Base-by-base conservation (phyloP, 2,329 filamentous ascomycete genomes). In the Lachnellula subtilissima region DNA sequence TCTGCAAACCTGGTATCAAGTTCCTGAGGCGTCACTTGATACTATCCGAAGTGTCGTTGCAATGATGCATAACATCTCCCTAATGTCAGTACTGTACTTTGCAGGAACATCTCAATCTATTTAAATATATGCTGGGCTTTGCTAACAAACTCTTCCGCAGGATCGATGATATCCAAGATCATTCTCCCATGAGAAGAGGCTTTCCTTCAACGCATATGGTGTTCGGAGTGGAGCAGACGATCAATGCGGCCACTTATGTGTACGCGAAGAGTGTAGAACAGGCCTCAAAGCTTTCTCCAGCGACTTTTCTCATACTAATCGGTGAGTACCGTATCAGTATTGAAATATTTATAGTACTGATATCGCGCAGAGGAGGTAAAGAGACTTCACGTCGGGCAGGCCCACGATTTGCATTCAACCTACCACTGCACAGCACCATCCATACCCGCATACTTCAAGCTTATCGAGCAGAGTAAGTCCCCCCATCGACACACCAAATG, bases 371-470 rank as follows among this genome's bases (percentile, higher is more conserved):
- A 53, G 6, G 53, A 59, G 48, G 19, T 53, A 14, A 36, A 52
- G n/a, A 15, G 35, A 14, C 45, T 56, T n/a, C 39, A 55, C 28
- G 15, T 53, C 7, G 56, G 56, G 5, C 56, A 59, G 28, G 43
- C 43, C 19, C 32, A 25, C 28, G 56, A 59, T 36, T 36, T 59
- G 1, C 32, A 53, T 23, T 48, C 35, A 23, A 59, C 48, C n/a
- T 46, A 51, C 19, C 37, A 59, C 45, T 25, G 15, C 6, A 37
- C 2, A 12, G 14, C 32, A 3, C 56, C 56, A 25, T 50, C 50
- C 12, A 19, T 50, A 22, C 25, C 37, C 5, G 46, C 48, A 32
- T 58, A 58, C 28, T 48, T 55, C 40, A 46, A 47, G 5, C 32
- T 39, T 3, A 28, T 58, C 28, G 53, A 58, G 2, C 23, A 48